Evolutionary conservation across 2,329 filamentous ascomycete genomes (phyloP), one percentile per base, ranked within the genome.

Genomic region (Penicillium sp.): DNA sequence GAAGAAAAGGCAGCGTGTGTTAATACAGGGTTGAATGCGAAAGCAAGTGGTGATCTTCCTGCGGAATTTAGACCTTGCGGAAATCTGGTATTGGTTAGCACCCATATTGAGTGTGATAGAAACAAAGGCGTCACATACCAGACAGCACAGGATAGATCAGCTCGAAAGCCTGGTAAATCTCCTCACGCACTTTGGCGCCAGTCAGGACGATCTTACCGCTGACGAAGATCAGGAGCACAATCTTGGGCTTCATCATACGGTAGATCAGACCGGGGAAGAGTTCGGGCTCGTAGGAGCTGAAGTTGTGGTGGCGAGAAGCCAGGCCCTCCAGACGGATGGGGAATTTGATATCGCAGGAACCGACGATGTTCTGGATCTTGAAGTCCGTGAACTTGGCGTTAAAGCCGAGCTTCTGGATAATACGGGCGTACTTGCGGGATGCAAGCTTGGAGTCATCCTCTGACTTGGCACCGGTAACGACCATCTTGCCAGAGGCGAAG

Each of bases 191-290:
- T 73, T 99, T 97, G 62, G 94, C 94, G 69, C 94, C 94, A 38
- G 94, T 97, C 70, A 97, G 82, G 67, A 97, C 94, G 57, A 97
- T 97, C 83, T 97, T 97, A 69, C 92, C 94, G 68, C 88, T 94
- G 67, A 97, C 92, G 79, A 97, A 97, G 74, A 99, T 96, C 69
- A 97, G 80, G 24, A 97, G 85, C 48, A 97, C 92, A 63, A 97
- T 96, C 85, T 97, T 97, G 18, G 94, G 94, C 81, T 97, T 97
- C 81, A 97, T 96, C 94, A 99, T 99, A 73, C 94, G 91, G 78
- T 99, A 99, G 77, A 99, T 99, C 46, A 99, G 86, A 84, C 94
- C 94, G 68, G 94, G 94, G 83, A 97, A 99, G 73, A 99, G 76
- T 72, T 99, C 94, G 62, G 94, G 94, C 76, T 99, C 94, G 75